Conservation (phyloP, 208 protist genomes). For the Strigomonas culicis region DNA sequence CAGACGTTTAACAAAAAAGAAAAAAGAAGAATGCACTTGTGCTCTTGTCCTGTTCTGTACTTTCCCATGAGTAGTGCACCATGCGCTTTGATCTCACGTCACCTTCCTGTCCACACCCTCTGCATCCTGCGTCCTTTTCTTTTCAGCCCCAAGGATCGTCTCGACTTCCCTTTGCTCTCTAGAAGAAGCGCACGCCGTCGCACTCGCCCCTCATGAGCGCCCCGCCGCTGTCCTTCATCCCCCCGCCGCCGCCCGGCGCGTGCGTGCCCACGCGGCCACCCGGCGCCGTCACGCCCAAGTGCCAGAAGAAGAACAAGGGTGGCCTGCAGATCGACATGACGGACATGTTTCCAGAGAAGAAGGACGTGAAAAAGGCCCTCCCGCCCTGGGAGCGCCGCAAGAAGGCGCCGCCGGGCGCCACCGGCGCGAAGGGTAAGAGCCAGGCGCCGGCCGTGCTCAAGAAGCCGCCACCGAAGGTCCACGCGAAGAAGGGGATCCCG, state of each 20-base stretch:
- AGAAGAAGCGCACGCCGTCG: neutral
- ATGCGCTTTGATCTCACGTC: too few species aligned
- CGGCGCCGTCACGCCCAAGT: conserved; percentile 4
- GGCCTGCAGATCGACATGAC: conserved; percentile 49
- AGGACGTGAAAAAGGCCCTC: conserved; percentile 26
- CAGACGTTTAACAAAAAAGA: conserved; percentile 3
- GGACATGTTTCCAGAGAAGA: conserved; percentile 24
- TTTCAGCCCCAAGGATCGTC: too few species aligned
- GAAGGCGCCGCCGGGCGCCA: conserved; percentile 6
- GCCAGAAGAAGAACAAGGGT: conserved; percentile 19
- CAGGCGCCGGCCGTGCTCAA: neutral
- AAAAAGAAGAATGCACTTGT: neutral
- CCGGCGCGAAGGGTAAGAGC: neutral
- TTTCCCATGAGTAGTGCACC: too few species aligned
- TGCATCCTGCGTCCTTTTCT: too few species aligned
- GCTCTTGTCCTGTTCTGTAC: neutral
- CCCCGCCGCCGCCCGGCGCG: conserved; percentile 13
- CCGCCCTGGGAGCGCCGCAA: conserved; percentile 37
- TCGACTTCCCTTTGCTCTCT: too few species aligned
- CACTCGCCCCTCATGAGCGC: conserved; percentile 22
- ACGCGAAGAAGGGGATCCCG: conserved; percentile 4
- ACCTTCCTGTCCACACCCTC: too few species aligned
- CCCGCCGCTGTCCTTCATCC: conserved; percentile 22
- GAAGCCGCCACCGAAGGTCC: conserved; percentile 4
- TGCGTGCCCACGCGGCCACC: conserved; percentile 26